Percentiles rank a stretch among this genome's conserved stretches.
Conservation (phyloP, 1,284 basidiomycete species). For the Takashimella koratensis region DNA sequence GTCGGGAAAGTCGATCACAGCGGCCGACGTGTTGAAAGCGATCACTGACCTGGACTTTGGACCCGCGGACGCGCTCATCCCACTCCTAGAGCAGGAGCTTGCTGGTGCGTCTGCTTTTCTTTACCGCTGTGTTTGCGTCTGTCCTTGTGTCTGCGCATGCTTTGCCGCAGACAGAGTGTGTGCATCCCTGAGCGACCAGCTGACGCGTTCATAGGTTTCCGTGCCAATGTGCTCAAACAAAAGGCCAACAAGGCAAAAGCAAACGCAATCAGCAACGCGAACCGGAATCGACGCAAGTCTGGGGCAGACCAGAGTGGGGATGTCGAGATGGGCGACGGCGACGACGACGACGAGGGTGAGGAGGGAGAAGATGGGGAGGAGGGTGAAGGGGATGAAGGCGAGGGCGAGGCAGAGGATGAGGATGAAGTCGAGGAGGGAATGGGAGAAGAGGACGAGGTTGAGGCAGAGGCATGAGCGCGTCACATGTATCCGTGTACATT, state of each 20-base stretch:
- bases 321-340: conserved; percentile 42
- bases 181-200: conserved; percentile 6
- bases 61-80: conserved; percentile 60
- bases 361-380: conserved; percentile 14
- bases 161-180: not conserved
- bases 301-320: conserved; percentile 18
- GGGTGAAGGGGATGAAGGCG: conserved; percentile 21
- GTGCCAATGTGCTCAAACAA: not conserved
- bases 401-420: conserved; percentile 18
- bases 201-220: not conserved
- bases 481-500: not conserved
- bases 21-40: conserved; percentile 81
- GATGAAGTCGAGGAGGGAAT: conserved; percentile 14
- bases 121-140: too few relatives aligned
- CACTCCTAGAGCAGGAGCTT: conserved; percentile 66
- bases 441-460: conserved; percentile 8
- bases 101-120: conserved; percentile 54
- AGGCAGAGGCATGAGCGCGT: not conserved
- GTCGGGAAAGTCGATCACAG: conserved; percentile 81
- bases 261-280: too few relatives aligned
- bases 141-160: not conserved
- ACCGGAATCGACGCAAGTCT: conserved; percentile 42
- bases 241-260: conserved; percentile 37
- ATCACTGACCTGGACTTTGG: conserved; percentile 72
- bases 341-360: conserved; percentile 20